Conservation (phyloP, 345 rosid species). For the Mangifera indica region DNA sequence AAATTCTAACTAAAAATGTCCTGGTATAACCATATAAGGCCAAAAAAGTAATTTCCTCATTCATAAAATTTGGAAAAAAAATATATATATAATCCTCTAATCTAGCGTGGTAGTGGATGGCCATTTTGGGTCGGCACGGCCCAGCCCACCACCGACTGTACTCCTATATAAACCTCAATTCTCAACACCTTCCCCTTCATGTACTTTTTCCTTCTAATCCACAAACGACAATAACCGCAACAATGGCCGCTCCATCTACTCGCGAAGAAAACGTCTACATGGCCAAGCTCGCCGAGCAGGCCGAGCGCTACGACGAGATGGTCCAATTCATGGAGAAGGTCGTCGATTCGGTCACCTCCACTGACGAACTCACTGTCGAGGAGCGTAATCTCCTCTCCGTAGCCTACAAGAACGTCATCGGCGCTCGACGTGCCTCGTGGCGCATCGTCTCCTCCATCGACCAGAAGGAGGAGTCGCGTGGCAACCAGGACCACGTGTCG, state of each 20-base stretch:
- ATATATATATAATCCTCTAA: no score
- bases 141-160: no score
- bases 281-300: conserved; percentile 38
- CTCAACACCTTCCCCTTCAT: no score
- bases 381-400: conserved; percentile 43
- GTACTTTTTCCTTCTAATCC: no score
- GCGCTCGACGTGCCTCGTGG: conserved; percentile 40
- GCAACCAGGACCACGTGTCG: conserved; percentile 34
- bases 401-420: conserved; percentile 42
- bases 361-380: conserved; percentile 32
- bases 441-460: conserved; percentile 38
- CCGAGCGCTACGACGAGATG: conserved; percentile 42
- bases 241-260: conserved; percentile 2
- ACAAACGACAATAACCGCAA: neutral
- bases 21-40: no score
- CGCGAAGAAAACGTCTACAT: conserved; percentile 31
- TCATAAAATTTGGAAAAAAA: no score
- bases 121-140: no score
- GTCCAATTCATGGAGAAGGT: conserved; percentile 38
- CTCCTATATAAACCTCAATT: no score
- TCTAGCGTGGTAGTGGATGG: no score
- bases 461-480: conserved; percentile 43
- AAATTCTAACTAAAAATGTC: no score
- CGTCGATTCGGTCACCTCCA: conserved; percentile 17
- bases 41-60: no score